Conservation (phyloP, 192 early-diverging fungal genomes). For the Dimargaris cristalligena region DNA sequence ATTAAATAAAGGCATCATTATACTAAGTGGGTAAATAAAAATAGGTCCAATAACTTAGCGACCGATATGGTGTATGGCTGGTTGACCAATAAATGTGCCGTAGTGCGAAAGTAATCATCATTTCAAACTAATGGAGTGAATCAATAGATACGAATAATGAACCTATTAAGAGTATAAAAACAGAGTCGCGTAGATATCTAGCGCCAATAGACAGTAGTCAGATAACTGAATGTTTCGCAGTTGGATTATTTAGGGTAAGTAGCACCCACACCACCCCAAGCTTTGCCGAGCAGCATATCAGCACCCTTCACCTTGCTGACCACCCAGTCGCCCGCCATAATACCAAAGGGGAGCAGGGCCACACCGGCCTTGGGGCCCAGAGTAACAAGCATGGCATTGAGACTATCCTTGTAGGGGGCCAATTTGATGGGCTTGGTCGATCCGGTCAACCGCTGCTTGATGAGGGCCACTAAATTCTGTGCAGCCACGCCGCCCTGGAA, state of each 20-base stretch:
- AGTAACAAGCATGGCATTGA: background rate
- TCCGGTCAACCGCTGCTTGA: background rate
- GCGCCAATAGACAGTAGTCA: too few species aligned
- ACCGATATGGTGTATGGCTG: too few species aligned
- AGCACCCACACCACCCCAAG: slow-evolving; percentile 1
- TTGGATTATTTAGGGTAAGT: slow-evolving; percentile 10
- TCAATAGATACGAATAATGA: too few species aligned
- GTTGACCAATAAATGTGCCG: too few species aligned
- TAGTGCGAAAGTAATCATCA: too few species aligned
- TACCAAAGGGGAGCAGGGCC: background rate
- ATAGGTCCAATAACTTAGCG: too few species aligned
- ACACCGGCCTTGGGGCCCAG: background rate
- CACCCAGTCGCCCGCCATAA: background rate
- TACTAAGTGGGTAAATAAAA: too few species aligned
- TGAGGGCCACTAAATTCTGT: background rate
- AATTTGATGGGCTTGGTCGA: background rate
- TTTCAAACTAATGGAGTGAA: too few species aligned
- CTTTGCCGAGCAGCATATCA: background rate
- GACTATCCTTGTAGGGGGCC: background rate
- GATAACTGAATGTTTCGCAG: too few species aligned
- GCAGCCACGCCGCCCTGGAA: background rate
- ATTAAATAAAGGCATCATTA: too few species aligned
- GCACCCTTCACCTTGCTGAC: background rate
- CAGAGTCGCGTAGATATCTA: too few species aligned
- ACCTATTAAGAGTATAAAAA: too few species aligned